A percentile compares a stretch with the other conserved stretches of the same genome.
These are phyloP conservation scores for Hirsutella minnesotensis DNA, from an alignment of 2,329 filamentous ascomycete genomes.

Conservation along the genomic window DNA sequence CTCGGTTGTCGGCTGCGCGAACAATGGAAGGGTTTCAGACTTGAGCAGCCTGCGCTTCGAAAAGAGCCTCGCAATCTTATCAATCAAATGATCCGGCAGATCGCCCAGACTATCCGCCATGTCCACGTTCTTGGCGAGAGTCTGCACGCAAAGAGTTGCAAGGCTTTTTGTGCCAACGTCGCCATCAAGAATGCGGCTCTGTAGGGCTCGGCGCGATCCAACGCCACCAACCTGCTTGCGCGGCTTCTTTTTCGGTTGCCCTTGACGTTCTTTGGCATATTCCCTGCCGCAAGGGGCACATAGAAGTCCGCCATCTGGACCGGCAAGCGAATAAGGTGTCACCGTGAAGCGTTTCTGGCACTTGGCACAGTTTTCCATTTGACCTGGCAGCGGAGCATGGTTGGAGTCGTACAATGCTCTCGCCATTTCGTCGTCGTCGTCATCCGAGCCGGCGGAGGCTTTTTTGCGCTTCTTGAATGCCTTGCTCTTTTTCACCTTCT, in stretches of 20 bases:
- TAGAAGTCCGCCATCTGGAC: constrained; percentile 73
- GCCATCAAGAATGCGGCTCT: constrained; percentile 79
- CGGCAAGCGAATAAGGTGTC: constrained; percentile 74
- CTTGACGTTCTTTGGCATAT: constrained; percentile 47
- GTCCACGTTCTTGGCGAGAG: constrained; percentile 49
- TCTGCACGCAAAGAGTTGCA: constrained; percentile 51
- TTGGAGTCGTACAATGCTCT: constrained; percentile 34
- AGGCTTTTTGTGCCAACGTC: constrained; percentile 56
- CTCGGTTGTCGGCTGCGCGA: constrained; percentile 39
- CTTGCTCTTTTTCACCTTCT: constrained; percentile 53
- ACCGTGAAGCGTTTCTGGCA: constrained; percentile 88
- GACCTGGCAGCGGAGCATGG: constrained; percentile 56
- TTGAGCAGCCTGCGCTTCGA: constrained; percentile 48
- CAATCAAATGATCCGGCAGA: constrained; percentile 40
- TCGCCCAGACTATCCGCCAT: constrained; percentile 51
- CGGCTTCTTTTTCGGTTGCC: constrained; percentile 25
- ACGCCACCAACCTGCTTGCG: constrained; percentile 41
- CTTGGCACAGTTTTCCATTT: constrained; percentile 77
- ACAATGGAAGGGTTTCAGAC: constrained; percentile 41
- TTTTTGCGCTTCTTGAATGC: constrained; percentile 42
- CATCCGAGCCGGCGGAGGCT: constrained; percentile 21
- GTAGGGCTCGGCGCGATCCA: constrained; percentile 58
- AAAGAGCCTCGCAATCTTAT: constrained; percentile 47
- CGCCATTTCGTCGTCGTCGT: constrained; percentile 39
- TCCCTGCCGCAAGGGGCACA: constrained; percentile 74